Conservation (phyloP, 2,329 filamentous ascomycete genomes). For the Penicillium brasilianum region DNA sequence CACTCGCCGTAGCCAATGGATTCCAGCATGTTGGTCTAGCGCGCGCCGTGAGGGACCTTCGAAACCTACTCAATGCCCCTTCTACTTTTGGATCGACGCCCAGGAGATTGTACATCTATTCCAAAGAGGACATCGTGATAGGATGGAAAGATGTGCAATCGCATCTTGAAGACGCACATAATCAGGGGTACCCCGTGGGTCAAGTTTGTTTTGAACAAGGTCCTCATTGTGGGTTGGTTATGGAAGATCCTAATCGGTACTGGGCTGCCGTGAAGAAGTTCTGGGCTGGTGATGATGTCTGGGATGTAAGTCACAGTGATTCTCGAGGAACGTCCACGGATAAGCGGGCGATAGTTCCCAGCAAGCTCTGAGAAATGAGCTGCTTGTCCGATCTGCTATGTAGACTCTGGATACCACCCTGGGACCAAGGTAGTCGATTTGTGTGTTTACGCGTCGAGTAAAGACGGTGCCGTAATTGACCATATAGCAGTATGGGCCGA, state of each 20-base stretch:
- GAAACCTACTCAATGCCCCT: slow-evolving; percentile 25
- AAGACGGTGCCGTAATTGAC: not conserved
- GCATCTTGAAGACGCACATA: slow-evolving; percentile 23
- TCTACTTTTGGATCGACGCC: slow-evolving; percentile 19
- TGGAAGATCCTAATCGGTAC: slow-evolving; percentile 23
- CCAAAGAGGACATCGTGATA: slow-evolving; percentile 26
- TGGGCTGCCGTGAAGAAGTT: slow-evolving; percentile 24
- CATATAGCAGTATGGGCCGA: not conserved
- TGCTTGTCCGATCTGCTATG: not conserved
- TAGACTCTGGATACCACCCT: not conserved
- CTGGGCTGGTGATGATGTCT: slow-evolving; percentile 17
- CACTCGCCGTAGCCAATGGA: slow-evolving; percentile 17
- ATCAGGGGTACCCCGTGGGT: slow-evolving; percentile 17
- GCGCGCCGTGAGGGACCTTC: slow-evolving; percentile 21
- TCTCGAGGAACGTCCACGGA: not conserved
- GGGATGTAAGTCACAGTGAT: not conserved
- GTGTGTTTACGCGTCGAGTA: not conserved
- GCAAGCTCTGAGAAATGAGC: not conserved
- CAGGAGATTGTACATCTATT: slow-evolving; percentile 28
- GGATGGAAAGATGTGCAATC: slow-evolving; percentile 27
- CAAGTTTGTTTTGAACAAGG: slow-evolving; percentile 25
- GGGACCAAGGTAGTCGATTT: not conserved
- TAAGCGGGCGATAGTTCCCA: not conserved
- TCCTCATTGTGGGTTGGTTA: slow-evolving; percentile 29
- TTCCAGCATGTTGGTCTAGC: slow-evolving; percentile 21